Evolutionary conservation across 1,139 yeast genomes (phyloP).

Genomic region (Magnusiomyces starmeri): DNA sequence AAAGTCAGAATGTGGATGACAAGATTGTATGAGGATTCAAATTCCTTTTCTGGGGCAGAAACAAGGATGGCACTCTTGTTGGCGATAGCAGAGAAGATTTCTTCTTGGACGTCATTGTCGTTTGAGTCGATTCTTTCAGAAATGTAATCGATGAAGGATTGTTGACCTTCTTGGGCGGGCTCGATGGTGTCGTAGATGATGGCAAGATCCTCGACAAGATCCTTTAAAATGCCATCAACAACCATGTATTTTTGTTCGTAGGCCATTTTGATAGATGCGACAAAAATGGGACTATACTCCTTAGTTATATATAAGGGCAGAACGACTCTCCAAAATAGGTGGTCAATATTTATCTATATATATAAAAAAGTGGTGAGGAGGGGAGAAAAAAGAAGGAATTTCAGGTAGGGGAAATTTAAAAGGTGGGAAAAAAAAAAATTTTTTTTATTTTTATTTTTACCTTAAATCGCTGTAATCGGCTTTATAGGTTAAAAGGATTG

Average conservation of each 20-base stretch:
- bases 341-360: no score
- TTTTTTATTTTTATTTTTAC: no score
- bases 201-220: slow-evolving; percentile 35
- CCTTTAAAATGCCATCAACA: slow-evolving; percentile 36
- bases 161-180: slow-evolving; percentile 23
- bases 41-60: slow-evolving; percentile 35
- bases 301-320: no score
- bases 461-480: no score
- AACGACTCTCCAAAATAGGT: no score
- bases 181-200: slow-evolving; percentile 35
- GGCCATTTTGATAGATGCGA: slow-evolving; percentile 11
- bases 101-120: slow-evolving; percentile 27
- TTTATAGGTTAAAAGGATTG: no score
- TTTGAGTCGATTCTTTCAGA: slow-evolving; percentile 20
- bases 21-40: slow-evolving; percentile 39
- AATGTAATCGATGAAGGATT: slow-evolving; percentile 17
- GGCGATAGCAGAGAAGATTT: slow-evolving; percentile 31
- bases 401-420: no score
- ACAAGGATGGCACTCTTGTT: slow-evolving; percentile 28
- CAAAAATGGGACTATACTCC: no score
- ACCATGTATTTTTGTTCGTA: slow-evolving; percentile 27
- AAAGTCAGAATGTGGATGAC: slow-evolving; percentile 34
- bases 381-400: no score
- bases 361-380: no score
- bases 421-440: no score